A percentile compares a stretch with the other conserved stretches of the same genome.
Conservation (phyloP, 345 rosid species). For the Murraya koenigii region DNA sequence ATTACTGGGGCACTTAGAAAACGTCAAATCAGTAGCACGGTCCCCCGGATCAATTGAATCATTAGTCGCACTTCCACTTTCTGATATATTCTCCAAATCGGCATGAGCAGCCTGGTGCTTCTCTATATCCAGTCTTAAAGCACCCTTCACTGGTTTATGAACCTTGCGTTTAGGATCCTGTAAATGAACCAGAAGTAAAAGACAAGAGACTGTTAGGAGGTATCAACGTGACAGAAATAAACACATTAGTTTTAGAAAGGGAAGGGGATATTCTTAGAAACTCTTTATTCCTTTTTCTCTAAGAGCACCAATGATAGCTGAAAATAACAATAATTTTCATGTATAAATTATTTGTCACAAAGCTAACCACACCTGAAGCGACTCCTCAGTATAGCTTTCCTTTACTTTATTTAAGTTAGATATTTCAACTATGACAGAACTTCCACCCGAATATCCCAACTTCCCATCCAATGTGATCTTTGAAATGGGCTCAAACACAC, state of each 20-base stretch:
- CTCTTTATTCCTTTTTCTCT: background rate
- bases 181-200: conserved; percentile 17
- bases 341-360: background rate
- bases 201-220: conserved; percentile 14
- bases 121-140: conserved; percentile 90
- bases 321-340: background rate
- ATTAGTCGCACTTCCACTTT: conserved; percentile 83
- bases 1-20: conserved; percentile 61
- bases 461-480: conserved; percentile 90
- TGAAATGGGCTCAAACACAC: conserved; percentile 68
- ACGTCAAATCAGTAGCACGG: conserved; percentile 45
- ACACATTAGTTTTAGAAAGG: background rate
- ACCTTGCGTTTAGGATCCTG: conserved; percentile 94
- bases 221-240: background rate
- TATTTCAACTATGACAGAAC: conserved; percentile 86
- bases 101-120: conserved; percentile 68
- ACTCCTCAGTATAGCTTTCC: conserved; percentile 92
- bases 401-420: conserved; percentile 94
- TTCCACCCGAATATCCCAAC: conserved; percentile 76
- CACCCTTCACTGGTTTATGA: conserved; percentile 93
- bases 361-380: conserved; percentile 67
- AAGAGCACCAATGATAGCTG: background rate
- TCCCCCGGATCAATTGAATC: conserved; percentile 78
- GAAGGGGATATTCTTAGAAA: background rate
- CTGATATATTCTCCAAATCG: conserved; percentile 79